These are phyloP conservation scores for Lactifluus hygrophoroides DNA, from an alignment of 768 basidiomycete species.

Conservation along the genomic window DNA sequence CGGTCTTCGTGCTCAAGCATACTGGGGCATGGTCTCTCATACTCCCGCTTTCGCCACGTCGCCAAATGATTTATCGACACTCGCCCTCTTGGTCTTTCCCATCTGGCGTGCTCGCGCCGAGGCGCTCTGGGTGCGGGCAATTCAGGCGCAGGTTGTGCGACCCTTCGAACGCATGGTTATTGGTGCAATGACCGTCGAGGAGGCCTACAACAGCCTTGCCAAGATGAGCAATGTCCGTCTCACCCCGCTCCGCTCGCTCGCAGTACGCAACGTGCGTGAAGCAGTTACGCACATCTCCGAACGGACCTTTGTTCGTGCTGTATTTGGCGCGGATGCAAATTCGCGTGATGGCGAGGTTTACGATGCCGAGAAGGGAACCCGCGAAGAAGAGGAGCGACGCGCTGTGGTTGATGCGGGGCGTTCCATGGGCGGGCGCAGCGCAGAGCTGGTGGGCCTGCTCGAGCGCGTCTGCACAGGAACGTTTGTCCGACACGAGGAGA, in stretches of 20 bases:
- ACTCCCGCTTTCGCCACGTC: conserved; percentile 33
- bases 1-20: conserved; percentile 43
- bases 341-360: conserved; percentile 20
- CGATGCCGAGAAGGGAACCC: conserved; percentile 27
- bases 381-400: conserved; percentile 35
- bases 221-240: conserved; percentile 24
- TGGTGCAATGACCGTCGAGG: conserved; percentile 41
- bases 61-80: conserved; percentile 44
- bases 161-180: conserved; percentile 51
- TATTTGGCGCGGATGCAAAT: conserved; percentile 22
- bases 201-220: conserved; percentile 39
- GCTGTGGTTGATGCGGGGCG: conserved; percentile 50
- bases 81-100: conserved; percentile 47
- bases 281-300: conserved; percentile 46
- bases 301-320: conserved; percentile 43
- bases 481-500: conserved; percentile 27
- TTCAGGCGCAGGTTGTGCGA: conserved; percentile 27
- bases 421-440: conserved; percentile 52
- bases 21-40: conserved; percentile 40
- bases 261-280: conserved; percentile 39
- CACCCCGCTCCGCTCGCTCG: conserved; percentile 42
- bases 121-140: conserved; percentile 36
- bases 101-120: conserved; percentile 37
- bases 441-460: conserved; percentile 43
- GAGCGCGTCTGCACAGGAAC: conserved; percentile 35